These are phyloP conservation scores for Populus hybrid DNA, from an alignment of 441 rosid genomes.

Conservation along the genomic window DNA sequence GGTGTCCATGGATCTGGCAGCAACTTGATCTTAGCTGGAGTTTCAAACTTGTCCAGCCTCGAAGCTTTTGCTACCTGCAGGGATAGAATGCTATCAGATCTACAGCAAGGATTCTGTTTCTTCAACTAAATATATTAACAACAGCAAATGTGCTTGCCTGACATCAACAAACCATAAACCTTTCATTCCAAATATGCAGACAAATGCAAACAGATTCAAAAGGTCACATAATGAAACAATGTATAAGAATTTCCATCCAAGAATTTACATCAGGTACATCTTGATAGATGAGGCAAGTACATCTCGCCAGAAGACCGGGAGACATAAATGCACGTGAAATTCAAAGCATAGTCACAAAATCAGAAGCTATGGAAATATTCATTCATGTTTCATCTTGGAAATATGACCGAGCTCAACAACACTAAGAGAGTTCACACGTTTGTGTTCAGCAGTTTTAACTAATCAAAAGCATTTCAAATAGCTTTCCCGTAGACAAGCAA, in stretches of 20 bases:
- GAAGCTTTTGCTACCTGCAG: slow-evolving; percentile 65
- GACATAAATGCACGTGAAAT: not conserved
- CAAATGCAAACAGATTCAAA: not conserved
- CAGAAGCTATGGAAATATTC: not conserved
- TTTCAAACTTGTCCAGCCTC: slow-evolving; percentile 71
- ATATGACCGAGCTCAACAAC: too few relatives aligned
- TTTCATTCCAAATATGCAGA: not conserved
- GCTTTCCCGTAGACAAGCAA: too few relatives aligned
- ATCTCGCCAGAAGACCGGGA: not conserved
- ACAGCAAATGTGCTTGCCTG: not conserved
- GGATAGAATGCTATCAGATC: slow-evolving; percentile 3
- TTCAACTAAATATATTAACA: not conserved
- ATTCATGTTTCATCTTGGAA: too few relatives aligned
- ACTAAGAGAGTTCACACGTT: too few relatives aligned
- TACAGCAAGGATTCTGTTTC: not conserved
- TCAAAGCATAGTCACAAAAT: not conserved
- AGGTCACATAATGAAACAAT: not conserved
- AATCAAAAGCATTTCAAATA: too few relatives aligned
- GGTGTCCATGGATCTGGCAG: slow-evolving; percentile 85
- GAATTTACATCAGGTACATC: not conserved
- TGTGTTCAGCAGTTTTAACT: too few relatives aligned
- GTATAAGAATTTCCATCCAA: not conserved
- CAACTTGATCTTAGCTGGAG: slow-evolving; percentile 75
- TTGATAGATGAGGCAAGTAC: not conserved
- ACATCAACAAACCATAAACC: not conserved